These are phyloP conservation scores for Ustilago cynodontis DNA, from an alignment of 1,284 basidiomycete species.

Conservation along the genomic window DNA sequence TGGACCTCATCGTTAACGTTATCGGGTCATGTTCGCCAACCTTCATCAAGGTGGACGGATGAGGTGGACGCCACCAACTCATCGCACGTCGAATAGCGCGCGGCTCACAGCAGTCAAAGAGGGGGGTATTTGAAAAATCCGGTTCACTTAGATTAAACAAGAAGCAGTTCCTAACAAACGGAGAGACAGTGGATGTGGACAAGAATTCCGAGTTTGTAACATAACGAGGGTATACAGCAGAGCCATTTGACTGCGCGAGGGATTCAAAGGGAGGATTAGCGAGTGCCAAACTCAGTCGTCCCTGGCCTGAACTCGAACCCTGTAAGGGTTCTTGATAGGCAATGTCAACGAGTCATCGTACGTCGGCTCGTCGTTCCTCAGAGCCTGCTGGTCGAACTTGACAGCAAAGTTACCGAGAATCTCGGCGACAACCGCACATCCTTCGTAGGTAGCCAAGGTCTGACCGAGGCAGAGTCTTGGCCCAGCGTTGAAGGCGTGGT, in stretches of 20 bases:
- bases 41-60: neutral
- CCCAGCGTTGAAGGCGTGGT: constrained; percentile 67
- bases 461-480: constrained; percentile 70
- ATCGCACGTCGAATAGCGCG: neutral
- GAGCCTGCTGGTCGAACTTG: constrained; percentile 33
- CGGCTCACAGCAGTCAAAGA: neutral
- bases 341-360: constrained; percentile 54
- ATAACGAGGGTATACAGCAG: neutral
- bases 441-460: constrained; percentile 61
- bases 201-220: neutral
- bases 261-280: neutral
- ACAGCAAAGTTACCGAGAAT: constrained; percentile 51
- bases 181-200: neutral
- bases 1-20: neutral
- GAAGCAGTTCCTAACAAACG: neutral
- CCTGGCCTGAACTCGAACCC: constrained; percentile 33
- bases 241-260: neutral
- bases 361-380: constrained; percentile 40
- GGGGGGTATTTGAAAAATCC: neutral
- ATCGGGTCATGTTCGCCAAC: neutral
- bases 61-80: neutral
- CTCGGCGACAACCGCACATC: constrained; percentile 43
- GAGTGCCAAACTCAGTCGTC: constrained; percentile 22
- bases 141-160: neutral
- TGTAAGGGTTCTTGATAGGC: constrained; percentile 51